These are phyloP conservation scores for Pseudocercospora macadamiae DNA, from an alignment of 2,329 filamentous ascomycete genomes.

Conservation along the genomic window DNA sequence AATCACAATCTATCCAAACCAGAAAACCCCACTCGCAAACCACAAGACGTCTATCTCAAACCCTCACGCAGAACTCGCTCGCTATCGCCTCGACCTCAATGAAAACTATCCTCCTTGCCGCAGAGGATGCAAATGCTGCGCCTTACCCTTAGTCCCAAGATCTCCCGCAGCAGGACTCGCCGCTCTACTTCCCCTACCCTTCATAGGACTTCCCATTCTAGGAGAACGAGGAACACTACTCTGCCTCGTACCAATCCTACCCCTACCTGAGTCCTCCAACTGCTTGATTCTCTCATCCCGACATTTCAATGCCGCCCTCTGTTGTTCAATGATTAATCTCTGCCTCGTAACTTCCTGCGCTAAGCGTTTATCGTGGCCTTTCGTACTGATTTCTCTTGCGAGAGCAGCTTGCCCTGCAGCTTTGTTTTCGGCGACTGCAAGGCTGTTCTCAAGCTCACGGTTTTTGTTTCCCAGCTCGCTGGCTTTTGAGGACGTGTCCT, in stretches of 20 bases:
- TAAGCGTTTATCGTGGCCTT: conserved; percentile 27
- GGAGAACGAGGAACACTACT: conserved; percentile 41
- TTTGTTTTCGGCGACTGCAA: conserved; percentile 29
- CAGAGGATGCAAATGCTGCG: conserved; percentile 28
- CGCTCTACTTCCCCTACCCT: conserved; percentile 33
- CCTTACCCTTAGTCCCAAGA: conserved; percentile 13
- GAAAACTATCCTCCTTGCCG: conserved; percentile 16
- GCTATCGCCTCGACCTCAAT: no score
- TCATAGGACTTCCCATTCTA: conserved; percentile 37
- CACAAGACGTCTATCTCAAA: no score
- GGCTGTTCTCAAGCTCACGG: conserved; percentile 46
- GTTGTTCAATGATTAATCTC: conserved; percentile 31
- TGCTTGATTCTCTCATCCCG: conserved; percentile 40
- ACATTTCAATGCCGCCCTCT: conserved; percentile 34
- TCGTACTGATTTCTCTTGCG: conserved; percentile 30
- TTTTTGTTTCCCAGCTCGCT: conserved; percentile 53
- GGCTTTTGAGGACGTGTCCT: conserved; percentile 57
- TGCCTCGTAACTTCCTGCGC: conserved; percentile 34
- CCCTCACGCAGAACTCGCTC: no score
- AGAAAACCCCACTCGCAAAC: no score
- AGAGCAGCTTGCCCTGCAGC: conserved; percentile 35
- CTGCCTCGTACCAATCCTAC: conserved; percentile 41
- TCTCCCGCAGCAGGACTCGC: conserved; percentile 36
- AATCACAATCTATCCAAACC: no score
- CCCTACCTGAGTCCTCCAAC: conserved; percentile 37